Base-by-base conservation (phyloP, 2,329 filamentous ascomycete species). In the Fonsecaea pugnacius region DNA sequence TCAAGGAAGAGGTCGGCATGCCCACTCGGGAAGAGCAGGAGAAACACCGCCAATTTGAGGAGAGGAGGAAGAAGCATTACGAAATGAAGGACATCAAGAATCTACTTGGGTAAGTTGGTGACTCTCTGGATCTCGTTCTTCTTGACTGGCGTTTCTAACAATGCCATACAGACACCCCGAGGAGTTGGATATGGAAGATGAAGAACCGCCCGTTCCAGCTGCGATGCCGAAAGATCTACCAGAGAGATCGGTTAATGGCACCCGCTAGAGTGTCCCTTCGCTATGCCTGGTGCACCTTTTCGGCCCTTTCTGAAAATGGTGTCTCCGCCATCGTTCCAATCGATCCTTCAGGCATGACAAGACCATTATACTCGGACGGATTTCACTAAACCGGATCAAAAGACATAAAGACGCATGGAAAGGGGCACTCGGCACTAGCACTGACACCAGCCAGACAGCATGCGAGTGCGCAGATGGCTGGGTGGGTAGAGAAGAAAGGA, bases 51-150 rank as follows among this genome's bases (percentile, higher is more conserved):
- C 87, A 90, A 75, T 99, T 99, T 76, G 93, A 97, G 80, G 84
- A 91, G 79, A 84, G 92, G 82, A 87, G 95, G 74, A 97, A 95
- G 87, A 94, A 89, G 82, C 95, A 99, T 78, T 99, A 99, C 78
- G 95, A 99, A 83, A 99, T 99, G 95, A 92, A 87, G 80, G 90
- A 95, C 74, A 92, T 97, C 64, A 96, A 95, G 73, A 86, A 89
- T 73, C 79, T 98, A 59, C 85, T 99, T 69, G 93, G 92, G 87
- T 89, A 77, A 70, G 83, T 78, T 21, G 43, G 40, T 40, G 18
- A 35, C 21, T 57, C 27, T 52, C 48, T 27, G 40, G 54, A 48
- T 57, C 64, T 10, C 38, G 21, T 24, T 24, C 18, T 48, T 10
- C 36, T n/a, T 1, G 36, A 12, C 2, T 27, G 6, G 4, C 32